Evolutionary conservation across 2,329 filamentous ascomycete genomes (phyloP).

Genomic region (Colletotrichum nymphaeae): DNA sequence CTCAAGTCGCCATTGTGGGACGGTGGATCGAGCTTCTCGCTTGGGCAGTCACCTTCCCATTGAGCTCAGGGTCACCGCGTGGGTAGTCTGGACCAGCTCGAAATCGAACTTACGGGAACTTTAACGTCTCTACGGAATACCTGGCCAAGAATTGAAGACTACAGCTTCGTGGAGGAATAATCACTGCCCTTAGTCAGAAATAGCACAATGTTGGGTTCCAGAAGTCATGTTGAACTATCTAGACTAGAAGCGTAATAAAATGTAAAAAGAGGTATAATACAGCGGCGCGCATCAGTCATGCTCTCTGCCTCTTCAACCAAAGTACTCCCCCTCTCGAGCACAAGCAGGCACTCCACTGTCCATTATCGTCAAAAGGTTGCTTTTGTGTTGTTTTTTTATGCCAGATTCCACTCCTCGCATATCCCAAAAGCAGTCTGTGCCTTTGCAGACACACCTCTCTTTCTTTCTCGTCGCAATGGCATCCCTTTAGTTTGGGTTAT

Average conservation of each 20-base stretch:
- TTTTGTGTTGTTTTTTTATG: conserved; percentile 13
- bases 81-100: background rate
- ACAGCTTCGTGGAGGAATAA: too few species aligned
- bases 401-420: background rate
- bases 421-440: background rate
- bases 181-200: background rate
- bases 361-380: conserved; percentile 35
- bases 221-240: conserved; percentile 18
- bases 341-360: conserved; percentile 21
- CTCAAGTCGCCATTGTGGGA: conserved; percentile 3
- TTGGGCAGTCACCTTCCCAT: background rate
- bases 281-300: conserved; percentile 31
- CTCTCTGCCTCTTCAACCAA: conserved; percentile 11
- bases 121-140: background rate
- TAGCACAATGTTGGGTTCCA: background rate
- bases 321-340: background rate
- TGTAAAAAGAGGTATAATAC: conserved; percentile 34
- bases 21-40: background rate
- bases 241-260: conserved; percentile 14
- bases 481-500: background rate
- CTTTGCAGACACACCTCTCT: conserved; percentile 1
- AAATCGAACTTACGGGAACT: background rate
- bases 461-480: background rate
- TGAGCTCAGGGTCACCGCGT: background rate
- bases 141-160: background rate